Conservation (phyloP, 345 rosid genomes). For the Gossypium longicalyx region DNA sequence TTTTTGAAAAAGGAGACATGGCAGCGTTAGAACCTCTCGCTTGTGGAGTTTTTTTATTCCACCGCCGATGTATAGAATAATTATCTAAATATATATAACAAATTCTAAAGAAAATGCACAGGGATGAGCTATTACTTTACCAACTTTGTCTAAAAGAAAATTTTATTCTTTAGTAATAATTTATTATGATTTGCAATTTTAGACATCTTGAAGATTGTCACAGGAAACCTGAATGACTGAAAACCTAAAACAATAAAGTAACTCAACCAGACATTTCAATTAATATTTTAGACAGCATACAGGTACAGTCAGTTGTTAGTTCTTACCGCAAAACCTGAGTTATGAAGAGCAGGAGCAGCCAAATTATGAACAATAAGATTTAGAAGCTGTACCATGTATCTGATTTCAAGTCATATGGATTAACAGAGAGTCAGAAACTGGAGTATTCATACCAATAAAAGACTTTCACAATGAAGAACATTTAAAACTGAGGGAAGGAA, state of each 20-base stretch:
- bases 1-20: no score
- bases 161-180: background rate
- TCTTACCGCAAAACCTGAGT: conserved; percentile 96
- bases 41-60: no score
- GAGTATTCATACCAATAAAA: conserved; percentile 16
- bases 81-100: no score
- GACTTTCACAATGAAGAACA: background rate
- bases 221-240: background rate
- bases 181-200: background rate
- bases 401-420: conserved; percentile 27
- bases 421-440: conserved; percentile 12
- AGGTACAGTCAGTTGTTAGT: conserved; percentile 13
- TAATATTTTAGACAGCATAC: background rate
- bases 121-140: background rate
- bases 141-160: background rate
- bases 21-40: no score
- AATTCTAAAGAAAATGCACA: background rate
- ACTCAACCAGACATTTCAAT: background rate
- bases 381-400: conserved; percentile 90
- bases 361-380: conserved; percentile 71
- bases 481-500: background rate
- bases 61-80: no score
- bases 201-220: background rate
- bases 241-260: background rate
- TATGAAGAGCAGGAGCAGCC: conserved; percentile 86